Evolutionary conservation across 208 protist species (phyloP), one percentile per base, ranked within the genome.

Genomic region (Leishmania turanica): DNA sequence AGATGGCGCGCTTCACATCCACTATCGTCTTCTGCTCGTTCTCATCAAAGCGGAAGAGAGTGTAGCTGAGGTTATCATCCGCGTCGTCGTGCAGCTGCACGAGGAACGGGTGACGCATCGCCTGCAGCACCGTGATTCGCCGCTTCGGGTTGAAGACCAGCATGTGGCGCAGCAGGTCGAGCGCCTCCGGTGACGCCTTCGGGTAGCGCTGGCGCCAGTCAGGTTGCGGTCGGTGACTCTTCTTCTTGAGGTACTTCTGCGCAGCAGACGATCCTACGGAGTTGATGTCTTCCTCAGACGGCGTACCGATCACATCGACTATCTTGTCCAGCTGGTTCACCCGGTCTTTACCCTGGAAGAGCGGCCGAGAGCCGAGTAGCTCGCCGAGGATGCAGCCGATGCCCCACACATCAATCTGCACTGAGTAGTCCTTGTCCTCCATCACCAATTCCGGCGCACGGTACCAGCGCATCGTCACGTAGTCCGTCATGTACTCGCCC

Each of bases 401-500:
- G 5, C 93, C 94, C 96, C 96, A 98, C 42, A 98, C 92, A 77
- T 98, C 96, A 73, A 98, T 96, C 81, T 96, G 88, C 11, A 86
- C 78, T 17, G 92, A 97, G 92, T 99, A 99, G 81, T 93, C 89
- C 68, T 88, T 92, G 84, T 96, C 91, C 85, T 97, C 93, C 95
- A 99, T 98, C 77, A 98, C 94, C 49, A 98, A 86, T 84, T 98
- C 96, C 15, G 97, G 97, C 5, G 97, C 96, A 24, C 96, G 93
- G 89, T 99, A 99, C 97, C 97, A 99, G 15, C 97, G 91, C 94
- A 98, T 99, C 54, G 95, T 98, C 77, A 99, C 97, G 86, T 99
- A 99, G 83, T 98, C 96, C 34, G 97, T 99, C 94, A 98, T 97
- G 87, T 97, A 90, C 75, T 97, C 91, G 9, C 89, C 94, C 78